Conservation (phyloP, 2,329 filamentous ascomycete genomes). For the Diaporthe citriasiana region DNA sequence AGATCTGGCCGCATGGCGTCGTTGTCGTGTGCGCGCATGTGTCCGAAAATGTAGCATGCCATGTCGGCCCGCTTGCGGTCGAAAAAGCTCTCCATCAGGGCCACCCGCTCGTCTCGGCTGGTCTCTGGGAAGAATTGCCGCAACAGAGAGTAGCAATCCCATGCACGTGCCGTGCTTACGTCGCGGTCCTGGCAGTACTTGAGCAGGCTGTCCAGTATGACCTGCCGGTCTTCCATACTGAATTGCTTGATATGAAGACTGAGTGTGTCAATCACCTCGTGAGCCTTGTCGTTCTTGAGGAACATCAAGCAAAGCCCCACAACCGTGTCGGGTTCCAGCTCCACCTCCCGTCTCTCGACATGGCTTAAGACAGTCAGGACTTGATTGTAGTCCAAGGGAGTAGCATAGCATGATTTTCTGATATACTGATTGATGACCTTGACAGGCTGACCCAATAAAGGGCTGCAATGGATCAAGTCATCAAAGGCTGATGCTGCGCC, state of each 20-base stretch:
- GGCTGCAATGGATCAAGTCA: conserved; percentile 66
- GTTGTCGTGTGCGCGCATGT: conserved; percentile 87
- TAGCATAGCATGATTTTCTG: conserved; percentile 73
- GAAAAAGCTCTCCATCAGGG: conserved; percentile 88
- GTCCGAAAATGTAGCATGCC: conserved; percentile 87
- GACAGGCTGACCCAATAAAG: conserved; percentile 61
- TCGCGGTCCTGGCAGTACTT: conserved; percentile 74
- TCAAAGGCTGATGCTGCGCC: conserved; percentile 78
- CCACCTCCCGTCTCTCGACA: conserved; percentile 77
- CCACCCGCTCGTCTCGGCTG: conserved; percentile 73
- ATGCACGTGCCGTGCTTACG: conserved; percentile 74
- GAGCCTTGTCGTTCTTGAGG: conserved; percentile 80
- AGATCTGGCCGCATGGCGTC: conserved; percentile 74
- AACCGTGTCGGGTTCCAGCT: conserved; percentile 81
- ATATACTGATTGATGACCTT: conserved; percentile 79
- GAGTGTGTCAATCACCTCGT: conserved; percentile 85
- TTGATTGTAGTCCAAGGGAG: conserved; percentile 75
- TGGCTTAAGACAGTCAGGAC: conserved; percentile 81
- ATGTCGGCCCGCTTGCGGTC: conserved; percentile 83
- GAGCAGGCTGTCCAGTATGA: conserved; percentile 76
- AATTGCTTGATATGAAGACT: conserved; percentile 80
- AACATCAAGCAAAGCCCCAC: conserved; percentile 80
- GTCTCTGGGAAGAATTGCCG: conserved; percentile 77
- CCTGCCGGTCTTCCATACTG: conserved; percentile 76
- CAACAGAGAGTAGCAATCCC: conserved; percentile 76